Percentiles rank a stretch among this genome's conserved stretches.
These are phyloP conservation scores for Garcileccinum viscosum DNA, from an alignment of 1,284 basidiomycete species.

Conservation along the genomic window DNA sequence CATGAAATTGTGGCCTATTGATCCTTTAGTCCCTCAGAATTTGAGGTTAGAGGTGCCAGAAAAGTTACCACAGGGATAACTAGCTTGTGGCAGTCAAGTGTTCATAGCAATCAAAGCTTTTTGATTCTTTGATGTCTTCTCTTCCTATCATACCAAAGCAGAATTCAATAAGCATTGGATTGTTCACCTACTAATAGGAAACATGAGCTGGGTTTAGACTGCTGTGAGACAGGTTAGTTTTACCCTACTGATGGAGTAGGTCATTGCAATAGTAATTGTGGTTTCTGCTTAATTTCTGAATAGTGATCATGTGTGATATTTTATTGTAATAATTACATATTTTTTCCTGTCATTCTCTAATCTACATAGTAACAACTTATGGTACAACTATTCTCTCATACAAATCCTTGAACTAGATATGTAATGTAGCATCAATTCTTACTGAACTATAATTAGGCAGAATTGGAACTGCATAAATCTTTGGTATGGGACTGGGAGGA, in stretches of 20 bases:
- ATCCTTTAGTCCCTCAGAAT: constrained; percentile 50
- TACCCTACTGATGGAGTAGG: constrained; percentile 66
- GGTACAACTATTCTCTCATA: too few relatives aligned
- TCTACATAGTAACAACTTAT: too few relatives aligned
- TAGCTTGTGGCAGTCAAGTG: constrained; percentile 69
- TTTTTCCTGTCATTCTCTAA: too few relatives aligned
- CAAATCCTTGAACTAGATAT: too few relatives aligned
- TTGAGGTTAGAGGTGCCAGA: constrained; percentile 70
- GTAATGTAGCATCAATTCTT: too few relatives aligned
- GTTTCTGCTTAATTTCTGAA: too few relatives aligned
- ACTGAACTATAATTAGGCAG: too few relatives aligned
- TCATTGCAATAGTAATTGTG: constrained; percentile 69
- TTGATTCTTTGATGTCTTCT: constrained; percentile 64
- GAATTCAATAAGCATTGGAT: constrained; percentile 62
- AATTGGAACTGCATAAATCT: too few relatives aligned
- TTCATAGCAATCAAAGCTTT: constrained; percentile 70
- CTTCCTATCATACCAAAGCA: constrained; percentile 60
- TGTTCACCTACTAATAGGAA: constrained; percentile 70
- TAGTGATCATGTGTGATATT: too few relatives aligned
- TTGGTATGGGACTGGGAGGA: too few relatives aligned
- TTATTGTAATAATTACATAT: too few relatives aligned
- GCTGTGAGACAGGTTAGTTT: constrained; percentile 71
- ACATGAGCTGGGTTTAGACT: constrained; percentile 49
- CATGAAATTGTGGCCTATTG: constrained; percentile 62
- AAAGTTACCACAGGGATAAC: constrained; percentile 69